Evolutionary conservation across 2,329 filamentous ascomycete species (phyloP), one percentile per base, ranked within the genome.

Genomic region (Microcyclospora tardicrescens): DNA sequence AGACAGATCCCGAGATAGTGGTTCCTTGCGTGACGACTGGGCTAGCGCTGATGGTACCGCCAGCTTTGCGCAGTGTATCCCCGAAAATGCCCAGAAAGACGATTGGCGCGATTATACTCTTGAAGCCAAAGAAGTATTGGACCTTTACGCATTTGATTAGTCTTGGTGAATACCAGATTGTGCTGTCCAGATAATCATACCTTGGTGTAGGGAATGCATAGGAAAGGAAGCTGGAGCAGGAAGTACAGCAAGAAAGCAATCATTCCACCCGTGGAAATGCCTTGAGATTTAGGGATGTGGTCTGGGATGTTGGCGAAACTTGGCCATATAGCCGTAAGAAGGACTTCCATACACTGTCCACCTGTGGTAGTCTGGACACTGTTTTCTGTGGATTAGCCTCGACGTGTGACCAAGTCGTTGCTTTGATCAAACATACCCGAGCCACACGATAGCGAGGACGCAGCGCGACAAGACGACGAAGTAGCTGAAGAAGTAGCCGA

Each of bases 191-290:
- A 24, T 4, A 36, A 49, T 41, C 38, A 36, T 8, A 42, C 42
- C 55, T 54, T 44, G 39, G 49, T 53, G 3, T 69, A 68, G 27
- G 71, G 72, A 44, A 77, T 73, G 41, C 71, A 60, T 13, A 77
- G 50, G 35, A 76, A 59, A 5, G 67, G 71, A 8, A 75, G 51
- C 49, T 73, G 71, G 1, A 71, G 45, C 0, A 69, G 49, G 66
- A 68, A 74, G 47, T 72, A 74, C 12, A 77, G 50, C 40, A 77
- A 66, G 49, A 73, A 74, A 24, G 61, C 64, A 33, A 72, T 53
- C 67, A 78, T 67, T 5, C 68, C 69, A 38, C 69, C 62, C 1
- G 68, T 73, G 2, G 66, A 67, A 30, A 75, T 75, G 11, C 73
- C 73, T 33, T 69, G 61, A 10, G 48, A 56, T 1, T 55, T 58